Percentiles rank a stretch among this genome's conserved stretches.
Evolutionary conservation across 331 rosid species (phyloP).

Genomic region (Pyrus hybrid): DNA sequence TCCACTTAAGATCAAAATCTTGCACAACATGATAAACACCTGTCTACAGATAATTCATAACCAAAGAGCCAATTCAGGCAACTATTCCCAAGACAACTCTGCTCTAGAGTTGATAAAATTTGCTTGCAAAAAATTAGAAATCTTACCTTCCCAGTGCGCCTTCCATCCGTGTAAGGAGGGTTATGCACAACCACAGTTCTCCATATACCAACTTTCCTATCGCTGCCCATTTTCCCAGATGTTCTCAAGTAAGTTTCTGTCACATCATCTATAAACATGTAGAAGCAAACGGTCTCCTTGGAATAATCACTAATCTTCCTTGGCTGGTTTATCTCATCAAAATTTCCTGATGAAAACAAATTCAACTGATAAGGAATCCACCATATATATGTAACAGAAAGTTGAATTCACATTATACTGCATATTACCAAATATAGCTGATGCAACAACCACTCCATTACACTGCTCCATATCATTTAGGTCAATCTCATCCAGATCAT

Average conservation of each 20-base stretch:
- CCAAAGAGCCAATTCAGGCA: neutral
- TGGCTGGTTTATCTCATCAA: conserved; percentile 85
- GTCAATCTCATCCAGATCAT: conserved; percentile 67
- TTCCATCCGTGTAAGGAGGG: conserved; percentile 67
- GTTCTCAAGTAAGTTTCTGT: conserved; percentile 56
- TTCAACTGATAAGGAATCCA: conserved; percentile 18
- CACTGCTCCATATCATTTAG: conserved; percentile 77
- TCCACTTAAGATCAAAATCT: neutral
- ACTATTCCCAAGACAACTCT: neutral
- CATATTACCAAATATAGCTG: conserved; percentile 77
- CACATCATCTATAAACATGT: conserved; percentile 72
- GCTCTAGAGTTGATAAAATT: neutral
- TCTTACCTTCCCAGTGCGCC: conserved; percentile 88
- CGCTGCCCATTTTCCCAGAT: conserved; percentile 43
- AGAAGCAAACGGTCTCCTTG: conserved; percentile 74
- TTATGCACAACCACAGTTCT: conserved; percentile 64
- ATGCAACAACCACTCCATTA: conserved; percentile 80
- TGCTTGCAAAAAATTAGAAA: conserved; percentile 4
- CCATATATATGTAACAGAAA: conserved; percentile 4
- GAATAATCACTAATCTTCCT: conserved; percentile 53
- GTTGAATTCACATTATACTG: conserved; percentile 8
- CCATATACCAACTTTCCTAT: conserved; percentile 79
- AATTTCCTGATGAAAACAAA: conserved; percentile 54
- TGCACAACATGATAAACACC: neutral
- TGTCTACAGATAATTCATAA: neutral